Base-by-base conservation (phyloP, 306 rosid species). In the Elaeagnus macrophylla region DNA sequence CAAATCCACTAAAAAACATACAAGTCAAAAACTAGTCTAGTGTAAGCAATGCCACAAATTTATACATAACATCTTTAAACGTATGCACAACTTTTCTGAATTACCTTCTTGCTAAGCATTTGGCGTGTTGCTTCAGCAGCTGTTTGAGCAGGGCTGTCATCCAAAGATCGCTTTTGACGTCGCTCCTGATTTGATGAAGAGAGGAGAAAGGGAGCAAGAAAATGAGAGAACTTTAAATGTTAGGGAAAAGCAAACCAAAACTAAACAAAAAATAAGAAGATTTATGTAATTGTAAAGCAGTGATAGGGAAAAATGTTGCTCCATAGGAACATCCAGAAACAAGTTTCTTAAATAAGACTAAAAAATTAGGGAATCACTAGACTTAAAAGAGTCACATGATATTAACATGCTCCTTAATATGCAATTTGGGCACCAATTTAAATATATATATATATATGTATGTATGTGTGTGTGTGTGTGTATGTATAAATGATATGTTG, bases 91-190 rank as follows among this genome's bases (percentile, higher is more conserved):
- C 6, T 55, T 66, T 10, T 25, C 54, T 32, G 59, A 60, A 58
- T 68, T 62, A 83, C 94, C 89, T 83, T 86, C 48, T 71, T 73
- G 60, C 57, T 72, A 56, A 79, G 64, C 85, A 78, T 80, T 66
- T 75, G 82, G 38, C 77, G 72, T 37, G 85, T 60, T 14, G 89
- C 86, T 70, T 80, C 97, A 10, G 70, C 80, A 58, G 93, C 82
- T 16, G 93, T 80, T 72, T 82, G 82, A 60, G 90, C 94, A 67
- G 91, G 84, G 69, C 75, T 76, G 46, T 76, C 79, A 67, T 77
- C 69, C 0, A 65, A 64, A 66, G 74, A 69, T 48, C 67, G 80
- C 73, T 47, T 76, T 35, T 67, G 67, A 48, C 65, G 77, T 66
- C 61, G 60, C 72, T 81, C 89, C 94, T 83, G 59, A 13, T 48